Evolutionary conservation across 192 early-diverging fungal species (phyloP).

Genomic region (Coemansia erecta): DNA sequence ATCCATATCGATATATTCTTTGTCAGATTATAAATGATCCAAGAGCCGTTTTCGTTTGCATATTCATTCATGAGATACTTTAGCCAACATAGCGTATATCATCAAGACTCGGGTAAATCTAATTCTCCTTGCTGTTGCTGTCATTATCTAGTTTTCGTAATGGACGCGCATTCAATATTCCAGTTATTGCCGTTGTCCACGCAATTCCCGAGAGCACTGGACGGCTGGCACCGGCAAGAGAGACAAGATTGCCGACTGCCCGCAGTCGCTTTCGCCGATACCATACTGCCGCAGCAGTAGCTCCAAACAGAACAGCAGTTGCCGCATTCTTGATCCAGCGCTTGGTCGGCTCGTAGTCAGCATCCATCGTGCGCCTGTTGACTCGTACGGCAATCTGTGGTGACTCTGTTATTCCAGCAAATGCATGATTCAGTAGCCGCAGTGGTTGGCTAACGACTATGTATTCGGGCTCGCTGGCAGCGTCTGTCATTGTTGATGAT

Average conservation of each 20-base stretch:
- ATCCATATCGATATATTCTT: too few species aligned
- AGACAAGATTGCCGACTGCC: slow-evolving; percentile 33
- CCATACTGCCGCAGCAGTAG: slow-evolving; percentile 20
- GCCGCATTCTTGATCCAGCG: slow-evolving; percentile 21
- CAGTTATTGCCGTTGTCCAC: slow-evolving; percentile 38
- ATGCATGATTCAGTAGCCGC: slow-evolving; percentile 29
- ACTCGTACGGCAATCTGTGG: slow-evolving; percentile 35
- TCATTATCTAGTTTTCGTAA: background rate
- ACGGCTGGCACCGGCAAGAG: slow-evolving; percentile 42
- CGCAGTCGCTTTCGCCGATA: slow-evolving; percentile 36
- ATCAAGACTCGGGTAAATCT: too few species aligned
- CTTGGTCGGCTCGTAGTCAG: slow-evolving; percentile 46
- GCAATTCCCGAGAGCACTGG: slow-evolving; percentile 34
- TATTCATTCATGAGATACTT: too few species aligned
- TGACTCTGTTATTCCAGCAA: slow-evolving; percentile 44
- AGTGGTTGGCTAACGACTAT: slow-evolving; percentile 20
- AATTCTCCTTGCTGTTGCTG: too few species aligned
- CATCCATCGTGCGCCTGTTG: slow-evolving; percentile 16
- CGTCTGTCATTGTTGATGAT: background rate
- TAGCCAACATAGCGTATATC: too few species aligned
- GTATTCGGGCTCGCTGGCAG: slow-evolving; percentile 4
- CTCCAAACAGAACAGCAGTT: slow-evolving; percentile 20
- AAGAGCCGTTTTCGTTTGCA: too few species aligned
- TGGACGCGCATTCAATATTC: slow-evolving; percentile 31
- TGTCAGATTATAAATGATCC: too few species aligned